Conservation (phyloP, 768 basidiomycete genomes). For the Austroboletus festivus region DNA sequence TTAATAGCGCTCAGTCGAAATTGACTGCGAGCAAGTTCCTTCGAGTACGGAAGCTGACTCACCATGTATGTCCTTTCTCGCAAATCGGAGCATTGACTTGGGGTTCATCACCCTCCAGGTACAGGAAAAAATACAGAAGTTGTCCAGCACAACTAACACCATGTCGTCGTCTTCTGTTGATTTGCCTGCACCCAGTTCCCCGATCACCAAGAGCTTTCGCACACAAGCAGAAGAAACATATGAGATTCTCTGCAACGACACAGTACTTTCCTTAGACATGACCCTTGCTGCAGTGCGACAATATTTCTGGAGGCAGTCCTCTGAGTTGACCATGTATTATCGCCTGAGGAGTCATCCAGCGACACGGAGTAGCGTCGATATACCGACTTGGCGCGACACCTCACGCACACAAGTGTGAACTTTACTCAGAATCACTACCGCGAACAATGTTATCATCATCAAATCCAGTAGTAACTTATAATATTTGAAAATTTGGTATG, state of each 20-base stretch:
- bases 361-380: conserved; percentile 2
- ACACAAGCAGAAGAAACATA: conserved; percentile 63
- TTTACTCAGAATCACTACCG: conserved; percentile 1
- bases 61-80: conserved; percentile 70
- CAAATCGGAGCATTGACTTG: neutral
- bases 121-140: conserved; percentile 74
- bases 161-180: conserved; percentile 33
- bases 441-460: no score
- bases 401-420: neutral
- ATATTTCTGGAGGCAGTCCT: conserved; percentile 78
- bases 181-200: conserved; percentile 36
- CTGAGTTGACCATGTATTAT: conserved; percentile 76
- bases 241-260: conserved; percentile 87
- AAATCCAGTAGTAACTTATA: no score
- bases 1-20: conserved; percentile 70
- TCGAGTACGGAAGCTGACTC: conserved; percentile 77
- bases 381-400: neutral
- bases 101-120: conserved; percentile 47
- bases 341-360: conserved; percentile 40
- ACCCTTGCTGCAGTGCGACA: conserved; percentile 89
- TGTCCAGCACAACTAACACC: conserved; percentile 36
- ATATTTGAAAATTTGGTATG: conserved; percentile 16
- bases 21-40: conserved; percentile 86
- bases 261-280: conserved; percentile 80
- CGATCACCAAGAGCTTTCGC: conserved; percentile 18